Base-by-base conservation (phyloP, 805 yeast species). In the Candida sithepensis region DNA sequence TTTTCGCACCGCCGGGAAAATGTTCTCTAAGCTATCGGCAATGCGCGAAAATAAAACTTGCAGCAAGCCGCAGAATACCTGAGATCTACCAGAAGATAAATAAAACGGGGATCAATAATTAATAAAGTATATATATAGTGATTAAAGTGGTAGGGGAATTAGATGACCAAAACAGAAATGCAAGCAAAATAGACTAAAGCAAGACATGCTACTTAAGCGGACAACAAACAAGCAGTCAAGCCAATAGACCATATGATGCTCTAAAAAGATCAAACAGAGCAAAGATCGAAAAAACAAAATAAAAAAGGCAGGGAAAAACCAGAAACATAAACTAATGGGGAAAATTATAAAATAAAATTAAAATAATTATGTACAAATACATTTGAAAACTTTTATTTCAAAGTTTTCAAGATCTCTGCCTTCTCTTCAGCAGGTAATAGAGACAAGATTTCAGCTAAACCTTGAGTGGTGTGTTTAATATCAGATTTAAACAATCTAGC, bases 401-500 rank as follows among this genome's bases (percentile, higher is more conserved):
- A 52, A 33, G 55, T 49, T 44, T 60, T 64, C 45, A 68, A 52
- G 37, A 71, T 52, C 53, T 71, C 72, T 49, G 71, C 79, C 59
- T 75, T 79, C 53, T 81, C 85, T 55, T 78, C 82, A 39, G 73
- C 66, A 16, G 82, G 72, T 46, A 80, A 59, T 60, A 79, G 65
- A 39, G 78, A 67, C 60, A 79, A 58, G 30, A 79, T 78, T 60
- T 79, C 84, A 38, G 77, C 67, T 51, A 81, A 66, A 56, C 84
- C 84, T 59, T 70, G 73, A 44, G 81, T 71, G 40, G 82, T 77
- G 66, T 63, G 70, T 72, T 67, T 77, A 71, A 65, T 52, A 49
- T 80, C 82, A 51, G 67, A 68, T 71, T 82, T 78, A 55, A 81
- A 72, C 48, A 82, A 68, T 55, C 75, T 76, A 40, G 85, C 81